Percentiles rank a stretch among this genome's conserved stretches.
Evolutionary conservation across 306 rosid species (phyloP).

Genomic region (Rosa persica): DNA sequence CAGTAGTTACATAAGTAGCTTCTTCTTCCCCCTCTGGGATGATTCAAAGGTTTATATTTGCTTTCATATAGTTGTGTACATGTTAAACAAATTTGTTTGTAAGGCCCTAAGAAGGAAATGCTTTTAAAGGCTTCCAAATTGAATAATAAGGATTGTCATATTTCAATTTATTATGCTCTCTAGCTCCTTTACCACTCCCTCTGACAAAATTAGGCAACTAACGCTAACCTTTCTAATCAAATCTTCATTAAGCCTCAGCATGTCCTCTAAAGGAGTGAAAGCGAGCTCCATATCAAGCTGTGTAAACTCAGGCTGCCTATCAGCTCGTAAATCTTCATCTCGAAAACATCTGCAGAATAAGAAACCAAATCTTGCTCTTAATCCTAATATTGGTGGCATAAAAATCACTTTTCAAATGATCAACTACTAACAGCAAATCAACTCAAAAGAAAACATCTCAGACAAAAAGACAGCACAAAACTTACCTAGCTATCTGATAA

Average conservation of each 20-base stretch:
- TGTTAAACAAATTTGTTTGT: not conserved
- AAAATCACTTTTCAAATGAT: not conserved
- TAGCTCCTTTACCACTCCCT: not conserved
- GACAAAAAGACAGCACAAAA: conserved; percentile 10
- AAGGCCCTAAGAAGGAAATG: not conserved
- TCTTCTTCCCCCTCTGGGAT: not conserved
- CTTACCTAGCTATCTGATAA: conserved; percentile 87
- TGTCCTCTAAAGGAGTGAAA: conserved; percentile 87
- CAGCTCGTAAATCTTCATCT: conserved; percentile 98
- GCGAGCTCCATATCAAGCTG: conserved; percentile 98
- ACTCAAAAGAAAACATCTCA: not conserved
- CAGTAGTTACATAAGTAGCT: not conserved
- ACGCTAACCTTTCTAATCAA: conserved; percentile 78
- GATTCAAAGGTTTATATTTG: not conserved
- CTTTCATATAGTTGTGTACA: not conserved
- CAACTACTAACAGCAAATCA: not conserved
- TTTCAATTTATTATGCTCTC: not conserved
- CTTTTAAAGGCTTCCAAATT: not conserved
- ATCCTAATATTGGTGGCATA: not conserved
- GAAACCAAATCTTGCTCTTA: not conserved
- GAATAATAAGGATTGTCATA: not conserved
- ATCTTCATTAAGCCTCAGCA: conserved; percentile 87
- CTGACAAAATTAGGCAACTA: not conserved
- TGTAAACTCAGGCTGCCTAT: conserved; percentile 96
- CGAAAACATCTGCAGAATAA: conserved; percentile 71